Evolutionary conservation across 768 basidiomycete species (phyloP), one percentile per base, ranked within the genome.

Genomic region (Mycena rebaudengoi): DNA sequence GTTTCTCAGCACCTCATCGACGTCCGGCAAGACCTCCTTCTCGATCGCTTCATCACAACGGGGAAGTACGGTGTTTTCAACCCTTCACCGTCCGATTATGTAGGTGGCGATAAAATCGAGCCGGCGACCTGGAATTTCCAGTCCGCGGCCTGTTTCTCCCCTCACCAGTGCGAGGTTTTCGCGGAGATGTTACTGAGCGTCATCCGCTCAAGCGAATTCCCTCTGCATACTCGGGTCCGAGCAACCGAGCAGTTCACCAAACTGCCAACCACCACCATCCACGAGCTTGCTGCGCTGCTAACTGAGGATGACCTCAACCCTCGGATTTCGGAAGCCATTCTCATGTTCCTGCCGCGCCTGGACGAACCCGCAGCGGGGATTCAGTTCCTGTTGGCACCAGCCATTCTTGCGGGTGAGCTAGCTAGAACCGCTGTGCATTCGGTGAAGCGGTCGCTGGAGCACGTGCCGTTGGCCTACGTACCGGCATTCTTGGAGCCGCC

Each of bases 361-460:
- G 67, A 69, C 56, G 67, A 69, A 43, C 67, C 67, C 26, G 67
- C 67, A 29, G 64, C 67, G 49, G 67, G 67, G 44, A 69, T 69
- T 12, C 64, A 69, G 39, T 60, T 69, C 55, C 52, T 69, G 35
- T 33, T 69, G 35, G 54, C 67, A 35, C 67, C 64, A n/a, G 51
- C 60, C 8, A 58, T 66, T 44, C 51, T 69, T 16, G 64, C 61
- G 39, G 61, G 67, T 29, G 67, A 69, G 29, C 39, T 69, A 11
- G 67, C 67, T 12, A 61, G 67, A 45, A 69, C 67, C 30, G 67
- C 61, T 10, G 48, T 66, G 20, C 46, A 62, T 35, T 61, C 59
- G 28, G 60, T 69, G 40, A 61, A 62, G 41, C 54, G 56, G 29
- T 46, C 60, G 51, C 33, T 69, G 49, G 49, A 69, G 39, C 61